phyloP scores from a whole-genome alignment of 2,329 filamentous ascomycete species.

The Ampelomyces quisqualis region DNA sequence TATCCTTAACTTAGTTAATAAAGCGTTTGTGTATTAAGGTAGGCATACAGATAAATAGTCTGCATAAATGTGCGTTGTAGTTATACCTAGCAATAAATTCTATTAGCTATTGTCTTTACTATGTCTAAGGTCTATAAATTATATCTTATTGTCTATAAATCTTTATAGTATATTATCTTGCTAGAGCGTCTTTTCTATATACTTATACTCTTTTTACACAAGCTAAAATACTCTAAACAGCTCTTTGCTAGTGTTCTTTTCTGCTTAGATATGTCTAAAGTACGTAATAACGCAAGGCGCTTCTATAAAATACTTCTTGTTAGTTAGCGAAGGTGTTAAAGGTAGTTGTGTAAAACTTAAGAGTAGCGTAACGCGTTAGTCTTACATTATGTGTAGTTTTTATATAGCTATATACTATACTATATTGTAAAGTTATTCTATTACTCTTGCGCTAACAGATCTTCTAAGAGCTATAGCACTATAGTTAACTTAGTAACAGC shows the following conservation, averaged over 20 bases:
- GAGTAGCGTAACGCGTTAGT: slow-evolving; percentile 17
- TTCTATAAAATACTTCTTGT: slow-evolving; percentile 18
- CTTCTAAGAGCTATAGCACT: slow-evolving; percentile 3
- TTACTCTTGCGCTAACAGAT: slow-evolving; percentile 5
- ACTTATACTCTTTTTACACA: slow-evolving; percentile 16
- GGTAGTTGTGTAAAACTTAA: slow-evolving; percentile 16
- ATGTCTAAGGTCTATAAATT: slow-evolving; percentile 10
- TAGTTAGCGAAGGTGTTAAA: slow-evolving; percentile 22
- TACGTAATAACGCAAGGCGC: slow-evolving; percentile 18
- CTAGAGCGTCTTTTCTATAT: slow-evolving; percentile 12
- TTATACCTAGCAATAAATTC: slow-evolving; percentile 18
- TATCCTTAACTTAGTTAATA: slow-evolving; percentile 23
- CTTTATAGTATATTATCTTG: slow-evolving; percentile 15
- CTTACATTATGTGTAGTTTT: slow-evolving; percentile 7
- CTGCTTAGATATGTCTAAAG: slow-evolving; percentile 19
- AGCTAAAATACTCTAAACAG: slow-evolving; percentile 19
- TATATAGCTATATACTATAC: slow-evolving; percentile 15
- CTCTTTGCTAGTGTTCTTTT: slow-evolving; percentile 10
- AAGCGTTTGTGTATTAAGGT: slow-evolving; percentile 21
- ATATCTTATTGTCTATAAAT: slow-evolving; percentile 20
- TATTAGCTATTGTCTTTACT: slow-evolving; percentile 7
- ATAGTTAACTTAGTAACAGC: slow-evolving; percentile 18
- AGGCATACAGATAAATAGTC: slow-evolving; percentile 24
- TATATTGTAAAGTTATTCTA: slow-evolving; percentile 12
- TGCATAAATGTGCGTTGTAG: slow-evolving; percentile 12